Percentiles rank a stretch among this genome's conserved stretches.
phyloP scores from a whole-genome alignment of 495 filamentous ascomycete species.

The Tuber calosporum region DNA sequence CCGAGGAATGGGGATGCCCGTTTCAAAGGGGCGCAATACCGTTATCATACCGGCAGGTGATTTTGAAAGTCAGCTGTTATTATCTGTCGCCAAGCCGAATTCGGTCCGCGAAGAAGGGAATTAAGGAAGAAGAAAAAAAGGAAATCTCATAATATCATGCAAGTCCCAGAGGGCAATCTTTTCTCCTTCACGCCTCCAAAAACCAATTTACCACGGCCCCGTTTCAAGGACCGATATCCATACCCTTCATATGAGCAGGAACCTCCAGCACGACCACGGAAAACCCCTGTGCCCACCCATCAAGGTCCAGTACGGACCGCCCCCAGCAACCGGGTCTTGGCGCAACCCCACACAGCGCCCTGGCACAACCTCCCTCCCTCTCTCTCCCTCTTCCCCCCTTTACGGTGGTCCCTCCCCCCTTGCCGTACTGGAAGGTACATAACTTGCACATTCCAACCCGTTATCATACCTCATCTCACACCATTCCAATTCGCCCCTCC shows the following conservation, averaged over 20 bases:
- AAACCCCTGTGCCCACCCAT: background rate
- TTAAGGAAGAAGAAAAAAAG: background rate
- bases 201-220: background rate
- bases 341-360: constrained; percentile 5
- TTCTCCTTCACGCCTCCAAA: background rate
- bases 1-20: background rate
- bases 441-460: background rate
- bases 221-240: background rate
- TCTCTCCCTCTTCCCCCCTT: constrained; percentile 5
- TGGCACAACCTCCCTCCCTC: background rate
- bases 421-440: background rate
- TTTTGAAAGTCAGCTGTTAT: background rate
- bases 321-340: constrained; percentile 1
- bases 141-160: background rate
- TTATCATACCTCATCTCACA: background rate
- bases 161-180: background rate
- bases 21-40: background rate
- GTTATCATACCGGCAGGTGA: background rate
- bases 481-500: constrained; percentile 3
- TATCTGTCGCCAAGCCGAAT: background rate
- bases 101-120: background rate
- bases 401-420: background rate
- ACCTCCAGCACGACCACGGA: background rate
- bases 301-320: background rate
- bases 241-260: background rate